A percentile compares a stretch with the other conserved stretches of the same genome.
Evolutionary conservation across 2,329 filamentous ascomycete species (phyloP).

Genomic region (Aspergillus sp.): DNA sequence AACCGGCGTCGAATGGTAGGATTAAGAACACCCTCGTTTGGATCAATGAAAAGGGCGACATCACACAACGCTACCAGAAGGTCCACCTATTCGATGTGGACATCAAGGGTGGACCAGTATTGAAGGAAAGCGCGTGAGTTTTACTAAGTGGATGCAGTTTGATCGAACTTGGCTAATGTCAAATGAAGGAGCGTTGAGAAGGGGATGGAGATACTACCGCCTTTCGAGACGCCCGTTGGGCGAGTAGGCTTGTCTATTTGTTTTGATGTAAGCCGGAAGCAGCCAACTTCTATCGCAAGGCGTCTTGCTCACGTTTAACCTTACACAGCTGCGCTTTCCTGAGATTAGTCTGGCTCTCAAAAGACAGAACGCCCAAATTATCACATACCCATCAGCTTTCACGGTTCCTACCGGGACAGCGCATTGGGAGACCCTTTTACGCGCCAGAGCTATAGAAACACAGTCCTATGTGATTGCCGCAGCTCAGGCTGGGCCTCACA

Average conservation of each 20-base stretch:
- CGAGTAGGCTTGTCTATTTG: slow-evolving; percentile 80
- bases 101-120: slow-evolving; percentile 56
- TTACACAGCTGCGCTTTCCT: slow-evolving; percentile 67
- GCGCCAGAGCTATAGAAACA: slow-evolving; percentile 82
- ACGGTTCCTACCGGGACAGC: slow-evolving; percentile 80
- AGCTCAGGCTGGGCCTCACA: slow-evolving; percentile 76
- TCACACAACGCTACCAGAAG: slow-evolving; percentile 75
- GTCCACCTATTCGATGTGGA: slow-evolving; percentile 83
- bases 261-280: slow-evolving; percentile 65
- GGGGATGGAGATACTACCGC: slow-evolving; percentile 64
- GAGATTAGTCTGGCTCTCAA: slow-evolving; percentile 71
- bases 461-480: slow-evolving; percentile 85
- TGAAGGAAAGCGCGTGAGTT: slow-evolving; percentile 61
- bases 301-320: neutral
- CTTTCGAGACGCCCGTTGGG: slow-evolving; percentile 73
- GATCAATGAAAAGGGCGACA: slow-evolving; percentile 63
- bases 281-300: neutral
- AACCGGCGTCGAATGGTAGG: slow-evolving; percentile 58
- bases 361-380: slow-evolving; percentile 68
- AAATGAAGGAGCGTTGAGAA: slow-evolving; percentile 62
- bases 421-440: slow-evolving; percentile 80
- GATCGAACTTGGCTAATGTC: neutral
- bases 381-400: slow-evolving; percentile 89
- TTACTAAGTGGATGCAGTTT: neutral
- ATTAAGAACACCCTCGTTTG: slow-evolving; percentile 68